Conservation (phyloP, 768 basidiomycete species). For the Aureoboletus auriporus region DNA sequence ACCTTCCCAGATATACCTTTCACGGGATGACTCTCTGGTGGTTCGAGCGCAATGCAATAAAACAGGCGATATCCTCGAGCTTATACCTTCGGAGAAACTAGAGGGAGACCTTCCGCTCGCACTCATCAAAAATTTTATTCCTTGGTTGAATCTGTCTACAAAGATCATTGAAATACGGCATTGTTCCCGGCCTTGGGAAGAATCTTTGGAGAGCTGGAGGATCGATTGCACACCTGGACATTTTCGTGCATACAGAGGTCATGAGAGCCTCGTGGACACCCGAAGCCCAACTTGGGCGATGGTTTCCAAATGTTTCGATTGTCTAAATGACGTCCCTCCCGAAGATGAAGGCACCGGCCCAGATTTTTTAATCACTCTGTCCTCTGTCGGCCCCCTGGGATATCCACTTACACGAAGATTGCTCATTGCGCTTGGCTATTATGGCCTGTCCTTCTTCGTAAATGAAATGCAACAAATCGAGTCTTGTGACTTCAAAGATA, state of each 20-base stretch:
- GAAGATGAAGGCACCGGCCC: no score
- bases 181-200: no score
- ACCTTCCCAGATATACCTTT: conserved; percentile 4
- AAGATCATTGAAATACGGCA: no score
- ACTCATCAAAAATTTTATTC: conserved; percentile 11
- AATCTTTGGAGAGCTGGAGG: no score
- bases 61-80: conserved; percentile 7
- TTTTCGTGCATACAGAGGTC: no score
- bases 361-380: no score
- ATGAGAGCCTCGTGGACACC: conserved; percentile 13
- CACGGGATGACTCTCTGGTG: conserved; percentile 1
- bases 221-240: no score
- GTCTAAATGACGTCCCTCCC: no score
- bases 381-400: no score
- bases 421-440: not conserved
- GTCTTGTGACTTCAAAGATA: no score
- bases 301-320: conserved; percentile 8
- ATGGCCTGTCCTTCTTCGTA: not conserved
- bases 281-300: conserved; percentile 18
- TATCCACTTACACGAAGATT: not conserved
- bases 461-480: not conserved
- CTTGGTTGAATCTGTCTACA: conserved; percentile 21
- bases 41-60: conserved; percentile 5
- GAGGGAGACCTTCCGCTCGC: conserved; percentile 13
- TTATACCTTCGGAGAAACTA: conserved; percentile 13